Conservation (phyloP, 805 yeast species). For the baker's yeast (Saccharomyces cerevisiae) region DNA sequence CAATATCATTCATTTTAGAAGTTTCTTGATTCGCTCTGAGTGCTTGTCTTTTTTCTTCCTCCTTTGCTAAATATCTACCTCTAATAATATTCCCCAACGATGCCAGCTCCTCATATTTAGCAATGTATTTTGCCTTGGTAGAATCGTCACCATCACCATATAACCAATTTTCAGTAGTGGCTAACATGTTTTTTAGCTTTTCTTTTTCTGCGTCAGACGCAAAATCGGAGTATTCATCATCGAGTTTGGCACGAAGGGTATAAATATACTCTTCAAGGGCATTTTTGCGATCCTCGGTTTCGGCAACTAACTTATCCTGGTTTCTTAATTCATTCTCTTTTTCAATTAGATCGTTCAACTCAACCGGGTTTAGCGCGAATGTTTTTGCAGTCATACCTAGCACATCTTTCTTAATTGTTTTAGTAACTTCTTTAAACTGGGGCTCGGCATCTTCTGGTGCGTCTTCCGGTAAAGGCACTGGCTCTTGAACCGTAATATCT, state of each 20-base stretch:
- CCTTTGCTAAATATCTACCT: constrained; percentile 89
- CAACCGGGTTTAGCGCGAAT: constrained; percentile 49
- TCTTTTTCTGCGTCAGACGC: constrained; percentile 88
- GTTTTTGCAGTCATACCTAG: constrained; percentile 54
- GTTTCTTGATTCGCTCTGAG: constrained; percentile 82
- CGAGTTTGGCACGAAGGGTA: constrained; percentile 93
- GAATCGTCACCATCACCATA: constrained; percentile 96
- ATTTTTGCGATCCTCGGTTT: constrained; percentile 97
- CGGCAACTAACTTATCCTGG: constrained; percentile 93
- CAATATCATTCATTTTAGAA: constrained; percentile 70
- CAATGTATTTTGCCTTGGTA: constrained; percentile 92
- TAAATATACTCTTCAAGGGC: constrained; percentile 97
- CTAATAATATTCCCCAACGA: constrained; percentile 88
- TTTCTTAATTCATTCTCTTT: constrained; percentile 75
- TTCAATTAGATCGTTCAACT: constrained; percentile 61
- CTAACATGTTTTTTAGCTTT: constrained; percentile 61
- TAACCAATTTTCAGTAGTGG: constrained; percentile 94
- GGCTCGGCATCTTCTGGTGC: constrained; percentile 63
- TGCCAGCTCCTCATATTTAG: constrained; percentile 95
- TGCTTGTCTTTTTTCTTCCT: constrained; percentile 92
- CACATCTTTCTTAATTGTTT: constrained; percentile 84
- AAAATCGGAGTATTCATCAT: constrained; percentile 79
- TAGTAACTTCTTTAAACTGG: constrained; percentile 81
- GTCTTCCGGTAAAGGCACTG: constrained; percentile 49
- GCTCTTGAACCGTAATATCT: constrained; percentile 84